Evolutionary conservation across 2,329 filamentous ascomycete species (phyloP), one percentile per base, ranked within the genome.

Genomic region (Cladophialophora bantiana): DNA sequence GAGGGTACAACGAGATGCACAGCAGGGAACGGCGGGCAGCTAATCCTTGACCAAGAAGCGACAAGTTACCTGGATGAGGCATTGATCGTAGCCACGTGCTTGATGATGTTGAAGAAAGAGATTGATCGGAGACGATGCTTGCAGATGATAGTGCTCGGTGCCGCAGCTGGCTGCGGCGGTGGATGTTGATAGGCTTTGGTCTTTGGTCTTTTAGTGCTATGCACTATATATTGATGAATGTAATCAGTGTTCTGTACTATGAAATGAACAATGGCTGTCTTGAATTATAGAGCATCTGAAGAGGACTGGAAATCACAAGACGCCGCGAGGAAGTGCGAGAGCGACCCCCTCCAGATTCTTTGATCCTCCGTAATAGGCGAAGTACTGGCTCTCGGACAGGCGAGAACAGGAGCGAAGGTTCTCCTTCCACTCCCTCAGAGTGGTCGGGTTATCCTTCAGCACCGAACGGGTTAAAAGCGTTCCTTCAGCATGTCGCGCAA

Each of bases 101-200:
- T 90, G 64, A 76, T 83, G 15, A 88, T 90, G 87, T 74, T 90
- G 71, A 89, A 90, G 83, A 86, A 85, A 76, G 88, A 90, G 80
- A 78, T 88, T 58, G 88, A 90, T 74, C 78, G 87, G 50, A 78
- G 85, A 69, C 79, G 85, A 65, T 74, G 80, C 66, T 76, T 84
- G 58, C 85, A 89, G 79, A 76, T 82, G 53, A 80, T 82, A 64
- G 76, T 81, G 3, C 80, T 86, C 61, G 78, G 38, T 74, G 26
- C 6, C 26, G 13, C 12, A 31, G 50, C 50, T 53, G 13, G 31
- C 13, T 52, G n/a, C 15, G 15, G 42, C 10, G 15, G n/a, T 5
- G 31, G n/a, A 48, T 31, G 7, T 7, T 58, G 18, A 42, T 9
- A 45, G 20, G 15, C 36, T 26, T 58, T 42, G 26, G 26, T 26